Percentiles rank a stretch among this genome's conserved stretches.
Conservation (phyloP, 2,329 filamentous ascomycete genomes). For the Teratosphaeria nubilosa region DNA sequence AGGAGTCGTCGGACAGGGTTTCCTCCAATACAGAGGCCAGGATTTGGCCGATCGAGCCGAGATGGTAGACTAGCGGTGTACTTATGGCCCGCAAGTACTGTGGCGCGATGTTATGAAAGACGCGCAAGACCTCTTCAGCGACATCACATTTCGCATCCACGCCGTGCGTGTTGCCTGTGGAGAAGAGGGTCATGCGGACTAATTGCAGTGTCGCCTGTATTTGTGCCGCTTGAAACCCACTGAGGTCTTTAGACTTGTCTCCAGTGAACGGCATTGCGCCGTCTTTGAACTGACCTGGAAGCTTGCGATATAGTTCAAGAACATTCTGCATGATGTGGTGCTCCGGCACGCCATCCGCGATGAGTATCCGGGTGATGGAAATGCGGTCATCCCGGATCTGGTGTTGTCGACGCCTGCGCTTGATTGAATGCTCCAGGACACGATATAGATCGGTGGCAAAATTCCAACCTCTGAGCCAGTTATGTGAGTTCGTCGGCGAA, state of each 20-base stretch:
- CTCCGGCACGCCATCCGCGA: slow-evolving; percentile 17
- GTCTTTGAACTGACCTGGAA: slow-evolving; percentile 24
- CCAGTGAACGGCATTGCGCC: slow-evolving; percentile 18
- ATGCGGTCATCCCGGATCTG: slow-evolving; percentile 14
- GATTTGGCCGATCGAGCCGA: slow-evolving; percentile 40
- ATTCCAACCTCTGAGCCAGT: slow-evolving; percentile 49
- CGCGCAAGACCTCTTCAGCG: slow-evolving; percentile 34
- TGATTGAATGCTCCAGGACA: slow-evolving; percentile 43
- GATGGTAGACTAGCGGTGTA: slow-evolving; percentile 39
- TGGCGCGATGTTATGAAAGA: slow-evolving; percentile 34
- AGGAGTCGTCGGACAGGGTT: slow-evolving; percentile 33
- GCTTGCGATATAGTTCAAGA: slow-evolving; percentile 17
- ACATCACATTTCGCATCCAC: slow-evolving; percentile 38
- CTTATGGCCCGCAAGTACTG: slow-evolving; percentile 40
- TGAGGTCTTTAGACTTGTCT: slow-evolving; percentile 30
- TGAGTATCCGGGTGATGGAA: slow-evolving; percentile 16
- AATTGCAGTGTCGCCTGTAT: slow-evolving; percentile 41
- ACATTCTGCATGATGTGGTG: slow-evolving; percentile 21
- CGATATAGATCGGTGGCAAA: slow-evolving; percentile 49
- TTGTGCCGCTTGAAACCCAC: slow-evolving; percentile 42
- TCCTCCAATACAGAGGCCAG: slow-evolving; percentile 40
- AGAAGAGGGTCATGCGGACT: slow-evolving; percentile 37
- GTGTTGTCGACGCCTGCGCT: slow-evolving; percentile 13
- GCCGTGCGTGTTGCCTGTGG: slow-evolving; percentile 9
- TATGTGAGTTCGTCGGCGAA: slow-evolving; percentile 10